phyloP scores from a whole-genome alignment of 495 filamentous ascomycete species.

The Xylaria telfairii region DNA sequence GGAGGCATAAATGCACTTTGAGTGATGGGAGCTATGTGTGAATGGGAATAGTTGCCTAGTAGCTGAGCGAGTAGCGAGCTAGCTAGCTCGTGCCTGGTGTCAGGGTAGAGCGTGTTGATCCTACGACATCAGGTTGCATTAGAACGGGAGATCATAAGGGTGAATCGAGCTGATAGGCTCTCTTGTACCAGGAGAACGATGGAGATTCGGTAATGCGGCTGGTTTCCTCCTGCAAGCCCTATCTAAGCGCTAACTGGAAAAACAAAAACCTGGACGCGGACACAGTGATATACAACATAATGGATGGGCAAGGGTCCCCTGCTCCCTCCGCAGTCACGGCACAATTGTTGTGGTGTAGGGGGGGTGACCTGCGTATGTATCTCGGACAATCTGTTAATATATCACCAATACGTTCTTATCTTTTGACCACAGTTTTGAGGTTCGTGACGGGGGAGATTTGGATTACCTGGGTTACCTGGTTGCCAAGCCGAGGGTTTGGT shows the following conservation, averaged over 20 bases:
- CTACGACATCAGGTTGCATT: conserved; percentile 7
- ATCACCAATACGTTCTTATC: too few species aligned
- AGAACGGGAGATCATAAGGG: background rate
- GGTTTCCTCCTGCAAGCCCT: conserved; percentile 8
- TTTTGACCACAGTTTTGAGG: background rate
- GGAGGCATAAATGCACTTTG: background rate
- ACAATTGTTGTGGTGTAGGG: too few species aligned
- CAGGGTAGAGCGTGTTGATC: background rate
- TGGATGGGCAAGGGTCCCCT: background rate
- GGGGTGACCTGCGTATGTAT: too few species aligned
- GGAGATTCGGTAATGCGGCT: conserved; percentile 9
- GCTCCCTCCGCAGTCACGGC: background rate
- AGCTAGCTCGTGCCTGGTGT: background rate
- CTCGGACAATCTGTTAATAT: background rate
- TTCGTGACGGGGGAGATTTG: background rate
- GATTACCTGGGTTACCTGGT: too few species aligned
- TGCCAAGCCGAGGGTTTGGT: background rate
- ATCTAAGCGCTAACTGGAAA: background rate
- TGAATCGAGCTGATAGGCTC: background rate
- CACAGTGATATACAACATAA: background rate
- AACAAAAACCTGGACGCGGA: background rate
- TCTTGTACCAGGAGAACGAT: background rate
- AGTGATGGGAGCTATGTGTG: background rate
- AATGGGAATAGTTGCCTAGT: conserved; percentile 2
- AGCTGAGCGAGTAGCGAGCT: conserved; percentile 9